Evolutionary conservation across 2,329 filamentous ascomycete genomes (phyloP).

Genomic region (Ophiocordyceps sinensis): DNA sequence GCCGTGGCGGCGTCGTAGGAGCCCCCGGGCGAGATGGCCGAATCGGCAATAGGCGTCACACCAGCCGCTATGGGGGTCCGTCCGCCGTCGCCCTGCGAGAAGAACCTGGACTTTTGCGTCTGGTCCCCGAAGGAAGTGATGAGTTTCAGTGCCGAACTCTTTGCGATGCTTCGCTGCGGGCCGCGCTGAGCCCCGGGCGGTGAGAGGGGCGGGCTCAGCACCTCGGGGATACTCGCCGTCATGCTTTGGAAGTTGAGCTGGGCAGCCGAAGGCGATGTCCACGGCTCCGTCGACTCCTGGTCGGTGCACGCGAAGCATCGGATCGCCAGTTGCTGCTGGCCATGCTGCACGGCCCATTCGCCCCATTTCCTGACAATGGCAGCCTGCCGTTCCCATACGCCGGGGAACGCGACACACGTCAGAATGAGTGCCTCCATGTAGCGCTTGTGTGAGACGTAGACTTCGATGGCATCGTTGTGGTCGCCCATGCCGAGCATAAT

Average conservation of each 20-base stretch:
- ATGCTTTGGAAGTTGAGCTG: constrained; percentile 43
- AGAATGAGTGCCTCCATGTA: constrained; percentile 90
- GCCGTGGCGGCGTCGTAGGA: constrained; percentile 48
- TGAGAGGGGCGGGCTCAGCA: constrained; percentile 59
- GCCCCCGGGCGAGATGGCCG: constrained; percentile 48
- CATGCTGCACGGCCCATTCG: constrained; percentile 74
- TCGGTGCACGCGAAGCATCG: constrained; percentile 87
- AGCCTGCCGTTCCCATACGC: constrained; percentile 82
- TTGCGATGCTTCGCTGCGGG: constrained; percentile 51
- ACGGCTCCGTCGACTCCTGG: constrained; percentile 70
- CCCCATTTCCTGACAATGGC: constrained; percentile 90
- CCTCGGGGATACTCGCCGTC: constrained; percentile 40
- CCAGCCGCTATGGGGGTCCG: constrained; percentile 67
- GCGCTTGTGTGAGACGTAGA: constrained; percentile 81
- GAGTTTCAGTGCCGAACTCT: constrained; percentile 73
- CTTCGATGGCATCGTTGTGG: constrained; percentile 85
- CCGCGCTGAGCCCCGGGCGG: constrained; percentile 50
- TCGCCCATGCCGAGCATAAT: constrained; percentile 89
- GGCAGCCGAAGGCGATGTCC: constrained; percentile 69
- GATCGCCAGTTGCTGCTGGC: constrained; percentile 80
- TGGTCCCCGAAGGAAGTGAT: constrained; percentile 75
- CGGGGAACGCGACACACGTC: constrained; percentile 66
- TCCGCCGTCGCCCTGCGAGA: constrained; percentile 38
- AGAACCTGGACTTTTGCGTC: constrained; percentile 48
- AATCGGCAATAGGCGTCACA: constrained; percentile 79